Conservation (phyloP, 768 basidiomycete genomes). For the Dentipellis fragilis region DNA sequence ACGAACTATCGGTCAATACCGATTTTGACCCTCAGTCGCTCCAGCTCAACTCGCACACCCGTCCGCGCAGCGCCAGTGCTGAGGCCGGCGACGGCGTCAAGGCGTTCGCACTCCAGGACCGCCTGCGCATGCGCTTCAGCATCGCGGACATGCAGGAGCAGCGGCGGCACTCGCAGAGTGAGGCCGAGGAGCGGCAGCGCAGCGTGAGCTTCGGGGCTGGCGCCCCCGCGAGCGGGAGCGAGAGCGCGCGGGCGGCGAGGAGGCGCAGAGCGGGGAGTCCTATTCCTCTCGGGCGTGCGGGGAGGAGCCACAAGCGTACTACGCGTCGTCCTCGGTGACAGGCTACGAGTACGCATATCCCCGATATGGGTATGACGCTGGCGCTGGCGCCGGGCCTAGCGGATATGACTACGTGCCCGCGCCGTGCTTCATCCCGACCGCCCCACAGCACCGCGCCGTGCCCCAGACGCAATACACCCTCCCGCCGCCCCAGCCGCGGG, state of each 20-base stretch:
- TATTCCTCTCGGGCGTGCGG: conserved; percentile 1
- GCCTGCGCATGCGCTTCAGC: conserved; percentile 5
- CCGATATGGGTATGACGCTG: not conserved
- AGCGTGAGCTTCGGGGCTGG: conserved; percentile 10
- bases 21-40: not conserved
- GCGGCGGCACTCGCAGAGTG: not conserved
- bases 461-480: conserved; percentile 4
- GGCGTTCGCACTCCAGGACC: conserved; percentile 12
- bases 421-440: conserved; percentile 10
- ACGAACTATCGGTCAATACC: not conserved
- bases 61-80: conserved; percentile 14
- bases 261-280: not conserved
- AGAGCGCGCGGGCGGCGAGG: not conserved
- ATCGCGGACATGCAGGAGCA: not conserved
- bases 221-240: not conserved
- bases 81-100: conserved; percentile 14
- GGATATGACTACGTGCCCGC: not conserved
- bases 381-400: not conserved
- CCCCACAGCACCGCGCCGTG: conserved; percentile 1
- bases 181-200: conserved; percentile 9
- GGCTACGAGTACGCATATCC: not conserved
- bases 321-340: not conserved
- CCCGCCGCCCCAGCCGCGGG: not conserved
- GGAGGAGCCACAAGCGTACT: not conserved
- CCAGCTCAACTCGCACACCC: not conserved